Base-by-base conservation (phyloP, 164 flowering plant species). In the Vitis cinerea region DNA sequence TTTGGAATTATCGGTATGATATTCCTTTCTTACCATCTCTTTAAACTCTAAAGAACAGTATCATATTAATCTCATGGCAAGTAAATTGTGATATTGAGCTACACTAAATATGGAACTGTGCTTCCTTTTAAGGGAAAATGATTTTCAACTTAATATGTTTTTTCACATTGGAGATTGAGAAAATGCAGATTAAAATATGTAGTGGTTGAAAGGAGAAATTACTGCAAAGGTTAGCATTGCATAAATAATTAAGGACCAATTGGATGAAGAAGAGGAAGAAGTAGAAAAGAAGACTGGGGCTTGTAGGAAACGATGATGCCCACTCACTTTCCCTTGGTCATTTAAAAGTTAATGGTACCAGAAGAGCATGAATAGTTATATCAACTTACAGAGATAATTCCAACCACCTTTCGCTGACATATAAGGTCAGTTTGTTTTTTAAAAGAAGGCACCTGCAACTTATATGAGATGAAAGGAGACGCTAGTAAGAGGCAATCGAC, bases 1-100 rank as follows among this genome's bases (percentile, higher is more conserved):
- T 96, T 96, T 79, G 99, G 98, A 61, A 90, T 96, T 19, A 93
- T 96, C 67, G 99, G 99, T 96, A 62, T 85, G 88, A 69, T 71
- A 12, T 70, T 49, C 72, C 29, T 13, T 17, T 48, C 5, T 37
- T 37, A 37, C 44, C 7, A 37, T 37, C 44, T 37, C 44, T 3
- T 37, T 37, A 37, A 37, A 37, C 44, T 37, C 7, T 37, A 37
- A 37, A 37, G 44, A 6, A 37, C 7, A 37, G 7, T 37, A 37
- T 37, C 7, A 37, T 3, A 37, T 6, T 37, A 37, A 37, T 37
- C 44, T 37, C 44, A 6, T 37, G 44, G 44, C 44, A 37, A 37
- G 0, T 37, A 37, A 37, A 37, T 37, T 37, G 7, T 3, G 44
- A 37, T 37, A 37, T 37, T 37, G 44, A 3, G 44, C 44, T 37